A percentile compares a stretch with the other conserved stretches of the same genome.
These are phyloP conservation scores for Arthroderma sp. DNA, from an alignment of 2,329 filamentous ascomycete species.

Conservation along the genomic window DNA sequence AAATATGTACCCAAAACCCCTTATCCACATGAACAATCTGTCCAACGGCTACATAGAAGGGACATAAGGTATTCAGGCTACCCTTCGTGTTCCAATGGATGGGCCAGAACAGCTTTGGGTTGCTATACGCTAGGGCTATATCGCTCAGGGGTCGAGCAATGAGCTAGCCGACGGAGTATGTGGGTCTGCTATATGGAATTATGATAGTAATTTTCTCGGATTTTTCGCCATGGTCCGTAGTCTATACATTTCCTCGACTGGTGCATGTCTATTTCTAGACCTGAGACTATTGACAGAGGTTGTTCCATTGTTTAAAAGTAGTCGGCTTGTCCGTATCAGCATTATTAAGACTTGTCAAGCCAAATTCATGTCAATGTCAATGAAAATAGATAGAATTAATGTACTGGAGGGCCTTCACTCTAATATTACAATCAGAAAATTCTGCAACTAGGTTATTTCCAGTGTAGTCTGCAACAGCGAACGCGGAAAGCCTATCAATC, in stretches of 20 bases:
- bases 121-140: constrained; percentile 11
- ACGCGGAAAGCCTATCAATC: too few relatives aligned
- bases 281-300: not conserved
- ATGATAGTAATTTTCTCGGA: constrained; percentile 9
- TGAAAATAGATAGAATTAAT: too few relatives aligned
- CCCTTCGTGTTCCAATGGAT: not conserved
- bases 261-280: constrained; percentile 7
- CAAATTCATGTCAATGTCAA: too few relatives aligned
- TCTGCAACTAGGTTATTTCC: too few relatives aligned
- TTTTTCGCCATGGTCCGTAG: constrained; percentile 13
- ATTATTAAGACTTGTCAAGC: too few relatives aligned
- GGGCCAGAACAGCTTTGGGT: constrained; percentile 10
- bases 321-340: not conserved
- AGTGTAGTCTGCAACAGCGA: too few relatives aligned
- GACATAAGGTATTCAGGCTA: not conserved
- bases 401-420: too few relatives aligned
- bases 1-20: too few relatives aligned
- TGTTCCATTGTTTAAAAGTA: not conserved
- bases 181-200: constrained; percentile 12
- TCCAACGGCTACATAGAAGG: not conserved
- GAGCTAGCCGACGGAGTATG: constrained; percentile 9
- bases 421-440: too few relatives aligned
- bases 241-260: constrained; percentile 12
- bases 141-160: constrained; percentile 9
- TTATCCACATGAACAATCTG: not conserved